Conservation (phyloP, 1,139 yeast species). For the Suhomyces atakaporum region DNA sequence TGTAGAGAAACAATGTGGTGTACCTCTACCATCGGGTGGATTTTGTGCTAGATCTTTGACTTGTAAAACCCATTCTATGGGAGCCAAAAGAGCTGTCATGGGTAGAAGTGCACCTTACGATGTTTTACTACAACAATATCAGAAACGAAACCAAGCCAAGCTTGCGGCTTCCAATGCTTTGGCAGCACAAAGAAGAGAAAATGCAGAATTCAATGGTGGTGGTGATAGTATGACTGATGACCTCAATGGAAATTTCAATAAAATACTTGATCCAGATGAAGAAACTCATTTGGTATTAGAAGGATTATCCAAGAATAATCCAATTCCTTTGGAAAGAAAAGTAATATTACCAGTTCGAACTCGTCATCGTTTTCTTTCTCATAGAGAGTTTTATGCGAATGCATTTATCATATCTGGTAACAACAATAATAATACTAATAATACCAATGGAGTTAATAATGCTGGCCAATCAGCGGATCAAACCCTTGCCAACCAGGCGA, state of each 20-base stretch:
- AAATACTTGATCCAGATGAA: slow-evolving; percentile 71
- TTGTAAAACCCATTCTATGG: slow-evolving; percentile 98
- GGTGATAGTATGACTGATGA: slow-evolving; percentile 25
- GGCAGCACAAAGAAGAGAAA: slow-evolving; percentile 52
- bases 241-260: slow-evolving; percentile 23
- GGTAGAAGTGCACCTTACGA: slow-evolving; percentile 95
- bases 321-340: slow-evolving; percentile 79
- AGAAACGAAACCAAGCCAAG: slow-evolving; percentile 88
- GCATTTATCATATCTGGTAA: slow-evolving; percentile 48
- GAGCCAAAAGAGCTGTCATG: slow-evolving; percentile 91
- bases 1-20: slow-evolving; percentile 96
- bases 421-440: slow-evolving; percentile 21
- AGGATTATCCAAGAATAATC: slow-evolving; percentile 81
- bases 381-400: slow-evolving; percentile 80
- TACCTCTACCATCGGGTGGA: slow-evolving; percentile 87
- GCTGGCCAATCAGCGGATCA: slow-evolving; percentile 29
- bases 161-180: slow-evolving; percentile 80
- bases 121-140: slow-evolving; percentile 82
- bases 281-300: slow-evolving; percentile 92
- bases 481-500: slow-evolving; percentile 52
- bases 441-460: slow-evolving; percentile 19
- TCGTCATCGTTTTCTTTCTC: slow-evolving; percentile 72
- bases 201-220: slow-evolving; percentile 43
- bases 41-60: slow-evolving; percentile 93
- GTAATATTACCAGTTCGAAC: slow-evolving; percentile 69